These are phyloP conservation scores for Botrytis sinoallii DNA, from an alignment of 2,329 filamentous ascomycete genomes.

Conservation along the genomic window DNA sequence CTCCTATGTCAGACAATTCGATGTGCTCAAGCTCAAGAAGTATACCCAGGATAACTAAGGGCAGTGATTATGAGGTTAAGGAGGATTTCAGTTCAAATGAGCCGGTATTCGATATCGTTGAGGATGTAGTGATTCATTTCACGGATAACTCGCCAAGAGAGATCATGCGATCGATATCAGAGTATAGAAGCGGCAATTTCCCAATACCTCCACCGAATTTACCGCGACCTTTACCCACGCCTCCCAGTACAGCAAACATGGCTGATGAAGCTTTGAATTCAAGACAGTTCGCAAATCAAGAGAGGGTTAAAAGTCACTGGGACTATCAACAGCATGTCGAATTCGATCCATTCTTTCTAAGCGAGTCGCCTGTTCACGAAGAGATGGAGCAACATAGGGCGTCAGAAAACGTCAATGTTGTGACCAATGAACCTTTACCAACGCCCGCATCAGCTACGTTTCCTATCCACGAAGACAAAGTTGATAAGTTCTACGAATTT, in stretches of 20 bases:
- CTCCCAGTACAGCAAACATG: slow-evolving; percentile 6
- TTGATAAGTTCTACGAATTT: slow-evolving; percentile 29
- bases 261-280: neutral
- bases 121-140: slow-evolving; percentile 57
- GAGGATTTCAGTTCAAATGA: slow-evolving; percentile 27
- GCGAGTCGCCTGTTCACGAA: slow-evolving; percentile 16
- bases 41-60: neutral
- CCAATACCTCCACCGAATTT: slow-evolving; percentile 29
- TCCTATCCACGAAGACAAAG: neutral
- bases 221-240: slow-evolving; percentile 15
- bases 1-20: slow-evolving; percentile 14
- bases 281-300: neutral
- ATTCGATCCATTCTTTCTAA: slow-evolving; percentile 21
- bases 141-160: slow-evolving; percentile 48
- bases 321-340: slow-evolving; percentile 18
- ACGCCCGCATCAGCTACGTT: neutral
- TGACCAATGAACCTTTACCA: slow-evolving; percentile 16
- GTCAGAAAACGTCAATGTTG: neutral
- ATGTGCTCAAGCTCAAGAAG: neutral
- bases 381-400: neutral
- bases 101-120: slow-evolving; percentile 50
- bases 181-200: slow-evolving; percentile 43
- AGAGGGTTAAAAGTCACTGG: neutral
- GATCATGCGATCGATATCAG: slow-evolving; percentile 42
- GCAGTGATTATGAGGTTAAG: slow-evolving; percentile 36